Evolutionary conservation across 2,329 filamentous ascomycete species (phyloP).

Genomic region (Talaromyces sp.): DNA sequence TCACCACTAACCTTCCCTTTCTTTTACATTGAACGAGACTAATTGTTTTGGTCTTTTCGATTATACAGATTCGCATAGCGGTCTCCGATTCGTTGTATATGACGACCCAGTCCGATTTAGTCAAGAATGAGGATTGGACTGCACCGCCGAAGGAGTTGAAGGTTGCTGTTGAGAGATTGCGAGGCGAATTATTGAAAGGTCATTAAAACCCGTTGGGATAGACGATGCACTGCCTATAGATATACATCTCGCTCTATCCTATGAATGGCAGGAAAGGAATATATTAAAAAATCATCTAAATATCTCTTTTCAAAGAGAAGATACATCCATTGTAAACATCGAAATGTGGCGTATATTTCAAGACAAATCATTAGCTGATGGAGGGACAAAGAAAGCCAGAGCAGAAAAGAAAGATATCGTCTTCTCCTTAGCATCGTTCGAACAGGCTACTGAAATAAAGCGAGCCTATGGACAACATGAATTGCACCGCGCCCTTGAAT

Average conservation of each 20-base stretch:
- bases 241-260: background rate
- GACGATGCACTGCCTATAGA: background rate
- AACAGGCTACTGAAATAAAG: background rate
- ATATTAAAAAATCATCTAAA: slow-evolving; percentile 9
- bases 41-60: background rate
- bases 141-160: slow-evolving; percentile 15
- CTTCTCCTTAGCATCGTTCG: background rate
- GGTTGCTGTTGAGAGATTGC: slow-evolving; percentile 7
- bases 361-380: slow-evolving; percentile 9
- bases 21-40: background rate
- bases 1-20: slow-evolving; percentile 27
- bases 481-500: slow-evolving; percentile 1
- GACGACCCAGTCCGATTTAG: slow-evolving; percentile 26
- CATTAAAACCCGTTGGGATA: background rate
- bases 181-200: background rate
- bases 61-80: slow-evolving; percentile 30
- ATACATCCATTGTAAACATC: slow-evolving; percentile 2
- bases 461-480: background rate
- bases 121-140: slow-evolving; percentile 34
- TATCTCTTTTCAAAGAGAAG: background rate
- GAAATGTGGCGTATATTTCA: slow-evolving; percentile 11
- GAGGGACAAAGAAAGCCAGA: background rate
- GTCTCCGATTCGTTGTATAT: slow-evolving; percentile 35
- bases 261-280: background rate
- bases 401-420: background rate